Evolutionary conservation across 2,329 filamentous ascomycete species (phyloP), one percentile per base, ranked within the genome.

Genomic region (Phialocephala sp.): DNA sequence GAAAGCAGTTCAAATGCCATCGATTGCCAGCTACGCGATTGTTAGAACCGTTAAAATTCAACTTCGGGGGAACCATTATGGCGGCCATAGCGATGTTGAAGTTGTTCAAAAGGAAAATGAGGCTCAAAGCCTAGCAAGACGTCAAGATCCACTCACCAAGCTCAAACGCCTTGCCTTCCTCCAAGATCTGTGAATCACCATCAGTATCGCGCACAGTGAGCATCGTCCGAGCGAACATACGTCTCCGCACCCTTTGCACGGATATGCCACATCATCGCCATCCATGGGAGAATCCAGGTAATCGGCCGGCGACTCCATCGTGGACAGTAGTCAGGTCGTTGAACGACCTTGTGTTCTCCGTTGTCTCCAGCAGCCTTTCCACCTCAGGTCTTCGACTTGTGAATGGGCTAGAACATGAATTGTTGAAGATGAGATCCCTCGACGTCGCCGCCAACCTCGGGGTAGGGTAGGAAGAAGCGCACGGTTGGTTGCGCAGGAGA

Each of bases 1-100:
- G 91, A 82, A 99, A 99, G 83, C 95, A 99, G 82, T 97, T 92
- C 76, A 99, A 92, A 84, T 99, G 95, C 95, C 94, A 98, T 85
- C 94, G 88, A 79, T 97, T 95, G 69, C 94, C 94, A 78, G 94
- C 94, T 97, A 73, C 64, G 61, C 59, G 50, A 65, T 75, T 41
- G 69, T 76, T 66, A 77, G 75, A 58, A 56, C 14, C 58, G 20
- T 60, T 63, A 14, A 58, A 66, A 18, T 52, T 64, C 4, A 62
- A 64, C n/a, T 32, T 41, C 11, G 32, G 36, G 14, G 36, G 39
- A 27, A 36, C 59, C 59, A 65, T 66, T 20, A 20, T 61, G 27
- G 50, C 36, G 2, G 20, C 52, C 45, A 27, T 37, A 15, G 63
- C 45, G 56, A 50, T 47, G 27, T 18, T 32, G 63, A n/a, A 8